Percentiles rank a stretch among this genome's conserved stretches.
Evolutionary conservation across 1,284 basidiomycete genomes (phyloP).

Genomic region (Coniferiporia weirii): DNA sequence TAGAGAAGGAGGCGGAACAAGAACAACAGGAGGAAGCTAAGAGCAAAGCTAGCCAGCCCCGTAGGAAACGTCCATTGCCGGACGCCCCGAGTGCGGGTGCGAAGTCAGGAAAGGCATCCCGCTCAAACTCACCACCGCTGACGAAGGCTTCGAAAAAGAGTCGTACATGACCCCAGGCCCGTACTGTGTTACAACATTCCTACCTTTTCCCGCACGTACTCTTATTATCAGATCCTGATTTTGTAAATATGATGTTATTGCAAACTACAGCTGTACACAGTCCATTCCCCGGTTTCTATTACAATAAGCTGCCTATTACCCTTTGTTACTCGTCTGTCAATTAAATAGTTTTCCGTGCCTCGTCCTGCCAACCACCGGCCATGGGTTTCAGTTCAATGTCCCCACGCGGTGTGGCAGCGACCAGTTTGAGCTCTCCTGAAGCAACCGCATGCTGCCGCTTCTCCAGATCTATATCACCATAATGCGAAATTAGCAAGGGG

Average conservation of each 20-base stretch:
- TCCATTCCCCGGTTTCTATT: background rate
- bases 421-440: slow-evolving; percentile 10
- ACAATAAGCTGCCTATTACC: background rate
- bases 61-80: slow-evolving; percentile 33
- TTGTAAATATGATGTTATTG: background rate
- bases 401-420: background rate
- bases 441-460: slow-evolving; percentile 58
- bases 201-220: background rate
- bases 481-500: background rate
- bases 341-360: background rate
- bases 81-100: background rate
- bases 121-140: slow-evolving; percentile 12
- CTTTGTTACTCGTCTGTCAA: background rate
- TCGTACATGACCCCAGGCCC: background rate
- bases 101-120: slow-evolving; percentile 12
- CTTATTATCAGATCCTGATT: background rate
- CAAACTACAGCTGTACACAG: background rate
- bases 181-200: background rate
- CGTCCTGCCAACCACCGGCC: slow-evolving; percentile 13
- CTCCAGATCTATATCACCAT: slow-evolving; percentile 52
- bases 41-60: slow-evolving; percentile 41
- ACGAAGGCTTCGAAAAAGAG: slow-evolving; percentile 14
- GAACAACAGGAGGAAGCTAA: slow-evolving; percentile 63
- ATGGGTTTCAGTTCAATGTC: slow-evolving; percentile 9
- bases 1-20: slow-evolving; percentile 83